phyloP scores from a whole-genome alignment of 2,329 filamentous ascomycete genomes.

The Fusarium keratoplasticum region DNA sequence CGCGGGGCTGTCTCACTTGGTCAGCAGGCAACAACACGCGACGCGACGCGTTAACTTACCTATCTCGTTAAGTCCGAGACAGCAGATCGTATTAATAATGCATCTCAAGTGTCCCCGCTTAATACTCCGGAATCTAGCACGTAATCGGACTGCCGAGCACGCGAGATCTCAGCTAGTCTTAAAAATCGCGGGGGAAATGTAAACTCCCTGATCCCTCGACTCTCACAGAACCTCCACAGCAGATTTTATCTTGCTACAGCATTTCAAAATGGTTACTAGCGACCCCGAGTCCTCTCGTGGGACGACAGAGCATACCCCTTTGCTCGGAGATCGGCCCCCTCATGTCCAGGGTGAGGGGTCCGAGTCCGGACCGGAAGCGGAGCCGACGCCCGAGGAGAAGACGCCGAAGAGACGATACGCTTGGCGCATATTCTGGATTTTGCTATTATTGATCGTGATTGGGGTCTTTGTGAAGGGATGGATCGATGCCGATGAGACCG shows the following conservation, averaged over 20 bases:
- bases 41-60: neutral
- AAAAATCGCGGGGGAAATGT: slow-evolving; percentile 3
- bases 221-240: neutral
- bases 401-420: slow-evolving; percentile 17
- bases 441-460: slow-evolving; percentile 48
- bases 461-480: slow-evolving; percentile 58
- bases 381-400: slow-evolving; percentile 12
- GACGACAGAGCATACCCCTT: slow-evolving; percentile 17
- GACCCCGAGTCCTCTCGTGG: neutral
- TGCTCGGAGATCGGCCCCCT: slow-evolving; percentile 9
- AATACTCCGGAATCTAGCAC: neutral
- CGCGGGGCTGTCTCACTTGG: neutral
- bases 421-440: slow-evolving; percentile 53
- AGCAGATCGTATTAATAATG: slow-evolving; percentile 2
- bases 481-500: slow-evolving; percentile 49
- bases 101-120: neutral
- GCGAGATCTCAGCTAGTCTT: slow-evolving; percentile 22
- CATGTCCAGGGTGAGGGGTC: slow-evolving; percentile 1
- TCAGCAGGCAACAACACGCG: neutral
- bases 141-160: slow-evolving; percentile 14
- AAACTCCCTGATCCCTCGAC: neutral
- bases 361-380: neutral
- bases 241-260: neutral
- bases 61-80: neutral
- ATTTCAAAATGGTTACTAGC: neutral